A percentile compares a stretch with the other conserved stretches of the same genome.
Evolutionary conservation across 805 yeast species (phyloP).

Genomic region (Ogataea pignaliae): DNA sequence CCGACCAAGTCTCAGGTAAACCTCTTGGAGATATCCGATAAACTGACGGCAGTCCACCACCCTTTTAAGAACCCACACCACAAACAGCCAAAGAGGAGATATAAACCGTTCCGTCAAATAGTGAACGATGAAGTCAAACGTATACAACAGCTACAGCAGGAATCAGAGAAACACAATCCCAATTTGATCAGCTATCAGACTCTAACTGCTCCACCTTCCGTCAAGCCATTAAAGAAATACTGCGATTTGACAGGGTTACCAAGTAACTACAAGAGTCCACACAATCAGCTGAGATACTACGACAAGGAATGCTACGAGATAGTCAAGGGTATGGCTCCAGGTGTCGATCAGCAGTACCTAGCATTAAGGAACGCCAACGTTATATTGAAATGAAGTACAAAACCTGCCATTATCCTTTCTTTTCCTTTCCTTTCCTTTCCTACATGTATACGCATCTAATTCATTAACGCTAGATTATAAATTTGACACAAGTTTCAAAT

Average conservation of each 20-base stretch:
- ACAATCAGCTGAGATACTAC: conserved; percentile 71
- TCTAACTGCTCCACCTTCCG: conserved; percentile 81
- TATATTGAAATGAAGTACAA: conserved; percentile 45
- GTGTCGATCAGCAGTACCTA: conserved; percentile 89
- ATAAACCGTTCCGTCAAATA: conserved; percentile 71
- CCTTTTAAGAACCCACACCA: conserved; percentile 57
- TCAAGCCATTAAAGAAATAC: conserved; percentile 74
- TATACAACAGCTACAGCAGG: conserved; percentile 37
- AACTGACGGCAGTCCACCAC: conserved; percentile 36
- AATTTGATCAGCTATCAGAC: conserved; percentile 63
- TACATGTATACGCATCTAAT: not conserved
- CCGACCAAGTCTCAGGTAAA: not conserved
- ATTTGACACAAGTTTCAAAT: not conserved
- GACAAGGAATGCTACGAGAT: conserved; percentile 79
- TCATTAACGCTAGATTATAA: conserved; percentile 1
- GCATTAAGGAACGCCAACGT: conserved; percentile 86
- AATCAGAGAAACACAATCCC: conserved; percentile 25
- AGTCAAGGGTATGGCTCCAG: conserved; percentile 77
- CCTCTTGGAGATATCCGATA: conserved; percentile 30
- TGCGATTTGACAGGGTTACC: conserved; percentile 92
- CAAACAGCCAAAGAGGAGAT: conserved; percentile 53
- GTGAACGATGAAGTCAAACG: conserved; percentile 75
- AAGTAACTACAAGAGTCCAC: conserved; percentile 70
- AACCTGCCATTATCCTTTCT: too few relatives aligned
- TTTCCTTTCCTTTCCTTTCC: too few relatives aligned